phyloP scores from a whole-genome alignment of 371 early-diverging fungal genomes.

The Dinochytrium kinnereticum region DNA sequence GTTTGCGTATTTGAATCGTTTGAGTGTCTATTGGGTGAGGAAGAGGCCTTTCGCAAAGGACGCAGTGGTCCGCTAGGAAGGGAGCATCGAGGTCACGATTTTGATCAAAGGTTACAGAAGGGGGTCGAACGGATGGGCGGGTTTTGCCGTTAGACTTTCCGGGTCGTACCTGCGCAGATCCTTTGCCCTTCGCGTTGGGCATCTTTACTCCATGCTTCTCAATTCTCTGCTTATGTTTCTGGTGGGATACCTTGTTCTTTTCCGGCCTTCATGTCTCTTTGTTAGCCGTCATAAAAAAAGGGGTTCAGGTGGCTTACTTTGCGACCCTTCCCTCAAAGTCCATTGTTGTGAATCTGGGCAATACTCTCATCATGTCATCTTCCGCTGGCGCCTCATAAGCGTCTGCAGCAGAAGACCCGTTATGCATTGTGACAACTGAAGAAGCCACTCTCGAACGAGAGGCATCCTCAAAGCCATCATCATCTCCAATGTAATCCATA shows the following conservation, averaged over 20 bases:
- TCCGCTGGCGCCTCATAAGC: not conserved
- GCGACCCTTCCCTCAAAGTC: constrained; percentile 1
- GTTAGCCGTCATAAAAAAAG: not conserved
- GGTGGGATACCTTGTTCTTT: not conserved
- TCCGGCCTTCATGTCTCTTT: no score
- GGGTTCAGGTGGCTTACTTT: not conserved
- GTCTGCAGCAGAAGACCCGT: not conserved
- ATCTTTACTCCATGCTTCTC: not conserved
- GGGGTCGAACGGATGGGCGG: no score
- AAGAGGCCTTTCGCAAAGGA: constrained; percentile 28
- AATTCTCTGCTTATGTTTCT: constrained; percentile 5
- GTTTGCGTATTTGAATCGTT: constrained; percentile 26
- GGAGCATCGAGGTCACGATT: not conserved
- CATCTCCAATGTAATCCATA: not conserved
- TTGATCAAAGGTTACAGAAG: not conserved
- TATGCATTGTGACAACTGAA: not conserved
- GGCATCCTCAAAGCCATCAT: not conserved
- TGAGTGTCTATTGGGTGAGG: constrained; percentile 30
- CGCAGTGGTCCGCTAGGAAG: constrained; percentile 13
- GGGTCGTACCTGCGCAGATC: not conserved
- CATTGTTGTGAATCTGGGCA: constrained; percentile 9
- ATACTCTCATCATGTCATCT: not conserved
- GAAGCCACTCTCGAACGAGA: not conserved
- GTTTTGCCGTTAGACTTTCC: not conserved
- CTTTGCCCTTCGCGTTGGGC: not conserved